These are phyloP conservation scores for Coccomyxa subellipsoidea DNA, from an alignment of 163 green algal species.

Conservation along the genomic window DNA sequence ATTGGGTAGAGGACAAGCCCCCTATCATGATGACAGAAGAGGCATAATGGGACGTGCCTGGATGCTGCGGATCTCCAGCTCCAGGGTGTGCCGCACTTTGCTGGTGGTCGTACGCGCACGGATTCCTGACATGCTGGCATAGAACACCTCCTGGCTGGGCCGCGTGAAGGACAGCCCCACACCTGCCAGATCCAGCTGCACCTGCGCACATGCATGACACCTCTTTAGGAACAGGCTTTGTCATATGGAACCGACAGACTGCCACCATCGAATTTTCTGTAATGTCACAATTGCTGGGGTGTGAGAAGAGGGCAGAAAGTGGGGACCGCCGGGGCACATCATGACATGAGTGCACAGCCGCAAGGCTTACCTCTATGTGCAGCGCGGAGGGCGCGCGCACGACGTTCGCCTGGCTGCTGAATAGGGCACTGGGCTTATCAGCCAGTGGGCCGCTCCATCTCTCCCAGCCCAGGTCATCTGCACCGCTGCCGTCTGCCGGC, in stretches of 20 bases:
- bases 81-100: slow-evolving; percentile 35
- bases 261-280: no score
- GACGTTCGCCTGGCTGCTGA: background rate
- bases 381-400: background rate
- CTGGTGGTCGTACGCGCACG: slow-evolving; percentile 23
- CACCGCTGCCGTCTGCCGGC: background rate
- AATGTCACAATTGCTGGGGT: no score
- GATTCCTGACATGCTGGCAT: slow-evolving; percentile 38
- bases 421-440: background rate
- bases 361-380: background rate
- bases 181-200: slow-evolving; percentile 46
- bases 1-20: no score
- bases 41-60: slow-evolving; percentile 16
- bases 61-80: slow-evolving; percentile 34
- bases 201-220: slow-evolving; percentile 17
- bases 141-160: slow-evolving; percentile 54
- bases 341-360: background rate
- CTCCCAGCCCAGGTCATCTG: slow-evolving; percentile 22
- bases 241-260: no score
- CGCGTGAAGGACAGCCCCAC: slow-evolving; percentile 63
- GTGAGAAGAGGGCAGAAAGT: no score
- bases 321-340: no score
- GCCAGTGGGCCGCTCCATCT: slow-evolving; percentile 17
- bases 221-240: background rate
- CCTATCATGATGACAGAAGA: background rate